phyloP scores from a whole-genome alignment of 2,329 filamentous ascomycete genomes.

The Coniochaeta sp. region DNA sequence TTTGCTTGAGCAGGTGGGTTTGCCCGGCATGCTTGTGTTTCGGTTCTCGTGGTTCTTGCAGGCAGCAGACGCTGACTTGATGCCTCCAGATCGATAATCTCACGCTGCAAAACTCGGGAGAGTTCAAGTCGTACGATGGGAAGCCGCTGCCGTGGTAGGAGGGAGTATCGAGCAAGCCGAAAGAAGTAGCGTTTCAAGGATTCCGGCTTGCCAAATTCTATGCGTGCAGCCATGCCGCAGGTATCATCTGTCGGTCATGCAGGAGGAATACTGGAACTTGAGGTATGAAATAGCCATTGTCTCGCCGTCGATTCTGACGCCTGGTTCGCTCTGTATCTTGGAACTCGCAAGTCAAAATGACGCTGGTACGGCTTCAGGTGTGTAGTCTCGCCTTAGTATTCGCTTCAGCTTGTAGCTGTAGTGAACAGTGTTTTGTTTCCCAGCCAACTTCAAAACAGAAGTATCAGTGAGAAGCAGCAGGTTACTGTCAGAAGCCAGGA shows the following conservation, averaged over 20 bases:
- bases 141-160: neutral
- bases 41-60: too few species aligned
- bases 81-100: neutral
- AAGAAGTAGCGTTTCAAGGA: too few species aligned
- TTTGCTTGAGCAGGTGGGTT: conserved; percentile 16
- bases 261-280: too few species aligned
- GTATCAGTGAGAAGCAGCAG: neutral
- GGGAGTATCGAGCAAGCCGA: neutral
- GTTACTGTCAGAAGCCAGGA: neutral
- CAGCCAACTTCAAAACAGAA: neutral
- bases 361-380: neutral
- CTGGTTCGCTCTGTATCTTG: too few species aligned
- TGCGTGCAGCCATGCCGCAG: too few species aligned
- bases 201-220: too few species aligned
- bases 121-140: neutral
- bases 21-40: neutral
- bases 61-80: neutral
- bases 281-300: too few species aligned
- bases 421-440: neutral
- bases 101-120: neutral
- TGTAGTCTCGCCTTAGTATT: neutral
- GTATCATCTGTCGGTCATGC: too few species aligned
- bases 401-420: too few species aligned
- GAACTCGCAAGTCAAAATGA: too few species aligned
- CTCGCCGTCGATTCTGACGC: too few species aligned